Evolutionary conservation across 1,139 yeast species (phyloP), one percentile per base, ranked within the genome.

Genomic region (Arxiozyma slooffiae): DNA sequence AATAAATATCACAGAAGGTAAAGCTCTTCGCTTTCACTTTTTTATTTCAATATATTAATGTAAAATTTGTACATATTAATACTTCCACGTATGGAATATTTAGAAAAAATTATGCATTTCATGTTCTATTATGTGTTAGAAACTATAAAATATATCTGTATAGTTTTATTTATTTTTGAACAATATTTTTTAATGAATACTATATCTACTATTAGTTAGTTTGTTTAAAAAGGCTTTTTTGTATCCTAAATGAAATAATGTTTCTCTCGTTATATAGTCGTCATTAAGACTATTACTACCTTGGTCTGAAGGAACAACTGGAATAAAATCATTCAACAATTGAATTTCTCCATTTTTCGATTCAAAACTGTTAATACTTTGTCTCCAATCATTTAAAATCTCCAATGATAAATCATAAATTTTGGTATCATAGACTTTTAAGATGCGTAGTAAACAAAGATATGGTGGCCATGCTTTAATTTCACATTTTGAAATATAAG

Each of bases 401-500:
- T 36, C 36, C 26, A 24, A 18, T 21, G 7, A 16, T 7, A 34
- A 6, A 20, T 42, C 20, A 24, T 14, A 8, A 17, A 34, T 6
- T 21, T 42, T 26, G 16, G 16, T 5, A 20, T 16, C 16, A 34
- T 42, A 42, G n/a, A 42, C 39, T n/a, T n/a, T n/a, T n/a, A n/a
- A n/a, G n/a, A n/a, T n/a, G n/a, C n/a, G n/a, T n/a, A n/a, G n/a
- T n/a, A n/a, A n/a, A n/a, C 61, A 61, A 8, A 54, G 48, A 50
- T 51, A 64, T 16, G 65, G 64, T 7, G 65, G 60, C 61, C 61
- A 60, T 14, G 60, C 60, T 2, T 52, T 48, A 7, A 57, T 53
- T 23, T 45, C 50, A 20, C 55, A 46, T 7, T 47, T 40, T 37
- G 58, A 60, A n/a, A 62, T 55, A 36, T 46, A 51, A 1, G 46